A percentile compares a stretch with the other conserved stretches of the same genome.
phyloP scores from a whole-genome alignment of 331 rosid genomes.

The Pyrus hybrid region DNA sequence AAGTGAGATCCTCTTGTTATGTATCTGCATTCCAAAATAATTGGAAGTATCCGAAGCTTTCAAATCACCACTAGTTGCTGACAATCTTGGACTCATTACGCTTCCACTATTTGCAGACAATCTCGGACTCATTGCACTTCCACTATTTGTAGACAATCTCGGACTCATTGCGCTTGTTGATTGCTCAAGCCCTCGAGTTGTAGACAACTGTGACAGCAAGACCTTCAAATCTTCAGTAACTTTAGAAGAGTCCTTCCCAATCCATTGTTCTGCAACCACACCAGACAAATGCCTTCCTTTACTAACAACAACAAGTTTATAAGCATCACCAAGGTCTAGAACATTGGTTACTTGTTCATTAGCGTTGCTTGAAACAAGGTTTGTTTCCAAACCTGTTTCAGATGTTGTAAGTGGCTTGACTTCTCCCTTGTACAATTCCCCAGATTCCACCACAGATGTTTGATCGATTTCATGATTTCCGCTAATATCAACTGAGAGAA shows the following conservation, averaged over 20 bases:
- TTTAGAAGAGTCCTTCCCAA: slow-evolving; percentile 73
- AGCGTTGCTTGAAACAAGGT: slow-evolving; percentile 29
- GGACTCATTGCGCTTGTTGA: slow-evolving; percentile 56
- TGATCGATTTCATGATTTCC: slow-evolving; percentile 27
- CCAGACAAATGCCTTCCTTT: slow-evolving; percentile 68
- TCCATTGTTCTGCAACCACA: slow-evolving; percentile 60
- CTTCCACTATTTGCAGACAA: slow-evolving; percentile 48
- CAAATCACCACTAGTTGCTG: slow-evolving; percentile 51
- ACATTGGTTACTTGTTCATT: slow-evolving; percentile 41
- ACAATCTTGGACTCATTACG: slow-evolving; percentile 52
- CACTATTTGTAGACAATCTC: not conserved
- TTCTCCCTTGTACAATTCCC: slow-evolving; percentile 28
- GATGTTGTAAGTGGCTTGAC: slow-evolving; percentile 23
- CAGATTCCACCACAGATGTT: slow-evolving; percentile 18
- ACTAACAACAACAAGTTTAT: slow-evolving; percentile 57
- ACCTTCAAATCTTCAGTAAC: slow-evolving; percentile 71
- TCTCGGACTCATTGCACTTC: no score
- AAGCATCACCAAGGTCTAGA: slow-evolving; percentile 94
- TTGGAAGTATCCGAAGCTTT: slow-evolving; percentile 47
- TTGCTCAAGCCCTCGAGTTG: slow-evolving; percentile 50
- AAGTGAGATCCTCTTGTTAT: slow-evolving; percentile 55
- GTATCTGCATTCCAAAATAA: slow-evolving; percentile 54
- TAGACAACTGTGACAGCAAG: slow-evolving; percentile 66
- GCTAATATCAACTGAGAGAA: slow-evolving; percentile 21
- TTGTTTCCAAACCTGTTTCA: slow-evolving; percentile 45